phyloP scores from a whole-genome alignment of 1,139 yeast genomes.

The Wickerhamomyces sp. region DNA sequence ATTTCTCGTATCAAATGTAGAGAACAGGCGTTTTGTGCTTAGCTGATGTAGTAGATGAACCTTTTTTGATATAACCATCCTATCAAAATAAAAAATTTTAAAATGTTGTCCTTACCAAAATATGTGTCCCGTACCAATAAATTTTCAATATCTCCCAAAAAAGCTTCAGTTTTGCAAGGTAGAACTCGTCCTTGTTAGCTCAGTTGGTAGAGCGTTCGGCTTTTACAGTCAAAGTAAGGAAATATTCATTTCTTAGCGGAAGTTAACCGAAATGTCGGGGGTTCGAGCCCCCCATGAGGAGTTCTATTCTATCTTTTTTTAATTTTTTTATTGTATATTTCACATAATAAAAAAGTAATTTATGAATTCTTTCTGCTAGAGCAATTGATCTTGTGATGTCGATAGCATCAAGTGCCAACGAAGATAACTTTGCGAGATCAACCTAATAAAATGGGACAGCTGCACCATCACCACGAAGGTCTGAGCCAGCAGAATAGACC shows the following conservation, averaged over 20 bases:
- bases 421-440: not conserved
- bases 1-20: no score
- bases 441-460: constrained; percentile 42
- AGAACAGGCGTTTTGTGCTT: no score
- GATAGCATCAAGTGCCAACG: no score
- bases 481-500: constrained; percentile 69
- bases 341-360: no score
- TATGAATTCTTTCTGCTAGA: no score
- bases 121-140: not conserved
- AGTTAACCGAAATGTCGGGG: constrained; percentile 8
- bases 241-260: constrained; percentile 4
- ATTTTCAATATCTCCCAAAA: not conserved
- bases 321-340: not conserved
- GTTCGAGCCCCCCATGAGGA: constrained; percentile 8
- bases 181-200: constrained; percentile 8
- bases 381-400: no score
- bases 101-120: not conserved
- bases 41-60: not conserved
- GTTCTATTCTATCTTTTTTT: constrained; percentile 1
- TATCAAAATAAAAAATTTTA: constrained; percentile 1
- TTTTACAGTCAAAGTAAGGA: constrained; percentile 4
- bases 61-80: not conserved
- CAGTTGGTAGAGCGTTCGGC: constrained; percentile 9
- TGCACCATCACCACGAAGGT: constrained; percentile 77
- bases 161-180: not conserved